Percentiles rank a stretch among this genome's conserved stretches.
phyloP scores from a whole-genome alignment of 495 filamentous ascomycete species.

The Talaromyces ruber region DNA sequence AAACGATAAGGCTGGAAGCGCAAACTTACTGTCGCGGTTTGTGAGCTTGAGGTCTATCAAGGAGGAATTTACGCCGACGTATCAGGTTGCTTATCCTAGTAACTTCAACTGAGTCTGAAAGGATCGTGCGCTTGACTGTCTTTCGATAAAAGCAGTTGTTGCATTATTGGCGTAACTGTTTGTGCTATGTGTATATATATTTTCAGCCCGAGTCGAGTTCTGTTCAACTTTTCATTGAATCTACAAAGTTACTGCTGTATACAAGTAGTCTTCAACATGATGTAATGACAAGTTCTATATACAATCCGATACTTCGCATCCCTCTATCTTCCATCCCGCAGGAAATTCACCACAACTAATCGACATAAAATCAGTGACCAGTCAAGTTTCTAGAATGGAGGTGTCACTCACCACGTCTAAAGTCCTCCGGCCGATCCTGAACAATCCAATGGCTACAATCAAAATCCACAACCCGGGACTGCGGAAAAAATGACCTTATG shows the following conservation, averaged over 20 bases:
- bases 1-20: constrained; percentile 85
- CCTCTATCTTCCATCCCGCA: not conserved
- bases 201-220: not conserved
- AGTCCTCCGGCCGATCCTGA: constrained; percentile 70
- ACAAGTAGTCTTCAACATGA: not conserved
- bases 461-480: constrained; percentile 62
- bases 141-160: not conserved
- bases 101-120: constrained; percentile 32
- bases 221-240: not conserved
- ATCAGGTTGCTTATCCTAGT: constrained; percentile 70
- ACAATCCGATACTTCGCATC: not conserved
- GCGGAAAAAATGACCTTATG: constrained; percentile 28
- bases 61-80: constrained; percentile 72
- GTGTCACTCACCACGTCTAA: constrained; percentile 45
- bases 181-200: not conserved
- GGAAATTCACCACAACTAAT: not conserved
- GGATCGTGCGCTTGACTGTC: not conserved
- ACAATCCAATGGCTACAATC: constrained; percentile 83
- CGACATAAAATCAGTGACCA: not conserved
- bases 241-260: not conserved
- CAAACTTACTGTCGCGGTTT: constrained; percentile 66
- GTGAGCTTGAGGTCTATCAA: constrained; percentile 80
- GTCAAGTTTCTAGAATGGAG: not conserved
- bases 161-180: not conserved
- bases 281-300: not conserved